Conservation (phyloP, 345 rosid species). For the Moringa oleifera region DNA sequence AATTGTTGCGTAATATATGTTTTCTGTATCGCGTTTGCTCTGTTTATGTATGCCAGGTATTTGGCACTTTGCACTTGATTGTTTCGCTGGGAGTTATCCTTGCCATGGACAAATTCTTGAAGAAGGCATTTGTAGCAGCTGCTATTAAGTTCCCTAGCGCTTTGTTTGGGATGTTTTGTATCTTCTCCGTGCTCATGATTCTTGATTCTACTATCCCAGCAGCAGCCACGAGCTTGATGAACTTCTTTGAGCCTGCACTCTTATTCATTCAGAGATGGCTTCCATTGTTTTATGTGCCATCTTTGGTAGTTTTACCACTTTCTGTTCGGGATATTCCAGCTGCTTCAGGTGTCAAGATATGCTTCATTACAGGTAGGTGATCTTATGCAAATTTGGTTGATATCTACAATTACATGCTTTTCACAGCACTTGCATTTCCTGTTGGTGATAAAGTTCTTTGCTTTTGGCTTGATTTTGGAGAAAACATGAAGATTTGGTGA, state of each 20-base stretch:
- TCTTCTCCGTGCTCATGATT: constrained; percentile 64
- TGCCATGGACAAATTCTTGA: constrained; percentile 70
- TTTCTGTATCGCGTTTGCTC: background rate
- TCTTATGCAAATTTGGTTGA: background rate
- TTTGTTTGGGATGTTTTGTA: constrained; percentile 93
- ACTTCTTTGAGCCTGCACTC: constrained; percentile 81
- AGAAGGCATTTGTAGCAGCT: constrained; percentile 70
- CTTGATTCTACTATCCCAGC: constrained; percentile 61
- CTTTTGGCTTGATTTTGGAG: background rate
- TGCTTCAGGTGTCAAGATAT: constrained; percentile 85
- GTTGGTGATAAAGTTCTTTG: background rate
- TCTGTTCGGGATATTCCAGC: constrained; percentile 89
- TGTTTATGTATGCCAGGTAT: constrained; percentile 31
- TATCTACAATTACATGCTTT: background rate
- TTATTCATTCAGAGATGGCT: constrained; percentile 93
- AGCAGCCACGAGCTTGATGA: constrained; percentile 63
- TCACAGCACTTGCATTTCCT: background rate
- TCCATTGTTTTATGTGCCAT: constrained; percentile 92
- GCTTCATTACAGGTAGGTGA: constrained; percentile 58
- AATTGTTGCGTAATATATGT: background rate
- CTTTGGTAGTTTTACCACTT: constrained; percentile 83
- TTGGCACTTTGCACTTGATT: constrained; percentile 58
- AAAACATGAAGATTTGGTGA: background rate
- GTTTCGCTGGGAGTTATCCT: constrained; percentile 80
- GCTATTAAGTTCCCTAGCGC: constrained; percentile 97